Percentiles rank a stretch among this genome's conserved stretches.
Evolutionary conservation across 805 yeast species (phyloP).

Genomic region (Kregervanrija pseudodelftensis): DNA sequence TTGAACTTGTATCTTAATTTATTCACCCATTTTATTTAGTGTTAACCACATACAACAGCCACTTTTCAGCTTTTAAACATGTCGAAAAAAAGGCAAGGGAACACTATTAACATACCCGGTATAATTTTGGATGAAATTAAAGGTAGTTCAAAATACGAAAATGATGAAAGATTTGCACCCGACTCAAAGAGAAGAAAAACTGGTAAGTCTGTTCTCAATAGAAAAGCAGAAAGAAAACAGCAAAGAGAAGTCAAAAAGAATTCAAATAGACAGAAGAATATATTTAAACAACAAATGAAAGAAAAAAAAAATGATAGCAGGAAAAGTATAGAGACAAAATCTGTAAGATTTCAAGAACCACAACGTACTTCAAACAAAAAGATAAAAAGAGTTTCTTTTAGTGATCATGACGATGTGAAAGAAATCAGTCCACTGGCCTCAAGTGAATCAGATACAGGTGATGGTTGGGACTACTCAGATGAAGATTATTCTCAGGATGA

Average conservation of each 20-base stretch:
- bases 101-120: slow-evolving; percentile 33
- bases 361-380: not conserved
- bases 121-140: slow-evolving; percentile 35
- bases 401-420: slow-evolving; percentile 12
- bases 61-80: not conserved
- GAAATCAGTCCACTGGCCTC: slow-evolving; percentile 8
- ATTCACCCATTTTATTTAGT: no score
- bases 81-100: slow-evolving; percentile 23
- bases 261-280: slow-evolving; percentile 10
- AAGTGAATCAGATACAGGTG: slow-evolving; percentile 7
- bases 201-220: slow-evolving; percentile 10
- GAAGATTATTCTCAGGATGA: slow-evolving; percentile 13
- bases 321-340: not conserved
- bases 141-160: slow-evolving; percentile 28
- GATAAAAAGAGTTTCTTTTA: slow-evolving; percentile 16
- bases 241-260: slow-evolving; percentile 30
- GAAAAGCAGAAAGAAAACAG: slow-evolving; percentile 34
- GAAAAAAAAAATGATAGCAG: not conserved
- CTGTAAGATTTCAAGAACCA: slow-evolving; percentile 1
- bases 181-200: slow-evolving; percentile 19
- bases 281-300: slow-evolving; percentile 2
- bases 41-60: no score
- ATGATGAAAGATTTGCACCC: slow-evolving; percentile 23
- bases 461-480: slow-evolving; percentile 2
- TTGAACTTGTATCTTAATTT: no score